phyloP scores from a whole-genome alignment of 2,329 filamentous ascomycete species.

The Periglandula ipomoeae region DNA sequence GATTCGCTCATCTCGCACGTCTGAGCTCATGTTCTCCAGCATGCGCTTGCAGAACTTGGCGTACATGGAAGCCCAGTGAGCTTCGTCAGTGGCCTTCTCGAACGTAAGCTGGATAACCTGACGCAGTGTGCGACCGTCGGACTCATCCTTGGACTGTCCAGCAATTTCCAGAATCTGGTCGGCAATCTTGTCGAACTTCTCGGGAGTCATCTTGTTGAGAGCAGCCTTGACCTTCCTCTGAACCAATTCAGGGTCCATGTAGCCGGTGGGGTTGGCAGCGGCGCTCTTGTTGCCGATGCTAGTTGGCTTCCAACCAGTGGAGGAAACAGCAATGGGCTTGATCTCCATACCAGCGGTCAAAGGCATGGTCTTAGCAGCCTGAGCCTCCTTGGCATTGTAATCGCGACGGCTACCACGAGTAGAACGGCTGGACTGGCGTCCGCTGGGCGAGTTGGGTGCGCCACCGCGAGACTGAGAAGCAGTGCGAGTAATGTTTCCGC shows the following conservation, averaged over 20 bases:
- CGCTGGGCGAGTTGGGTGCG: slow-evolving; percentile 57
- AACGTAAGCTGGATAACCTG: slow-evolving; percentile 99
- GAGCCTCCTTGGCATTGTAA: slow-evolving; percentile 52
- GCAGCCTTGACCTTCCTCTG: slow-evolving; percentile 98
- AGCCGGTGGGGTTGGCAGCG: slow-evolving; percentile 29
- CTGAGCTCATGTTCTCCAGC: slow-evolving; percentile 88
- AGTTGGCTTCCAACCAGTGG: slow-evolving; percentile 82
- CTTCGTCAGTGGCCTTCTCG: slow-evolving; percentile 97
- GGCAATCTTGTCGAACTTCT: slow-evolving; percentile 95
- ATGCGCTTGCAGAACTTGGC: slow-evolving; percentile 97
- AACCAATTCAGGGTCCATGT: slow-evolving; percentile 84
- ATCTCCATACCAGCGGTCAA: slow-evolving; percentile 76
- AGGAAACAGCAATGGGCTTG: slow-evolving; percentile 64
- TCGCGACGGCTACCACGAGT: slow-evolving; percentile 57
- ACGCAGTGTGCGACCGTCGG: slow-evolving; percentile 84
- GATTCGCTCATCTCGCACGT: slow-evolving; percentile 93
- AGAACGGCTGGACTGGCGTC: slow-evolving; percentile 52
- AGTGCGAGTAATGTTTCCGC: slow-evolving; percentile 56
- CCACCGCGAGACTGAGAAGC: slow-evolving; percentile 49
- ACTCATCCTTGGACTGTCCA: slow-evolving; percentile 89
- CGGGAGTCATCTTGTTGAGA: slow-evolving; percentile 99
- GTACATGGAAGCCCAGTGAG: slow-evolving; percentile 98
- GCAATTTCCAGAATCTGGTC: slow-evolving; percentile 90
- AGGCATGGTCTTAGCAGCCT: slow-evolving; percentile 81
- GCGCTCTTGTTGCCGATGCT: slow-evolving; percentile 46